Evolutionary conservation across 2,329 filamentous ascomycete species (phyloP), one percentile per base, ranked within the genome.

Genomic region (Geoglossum cookeanum): DNA sequence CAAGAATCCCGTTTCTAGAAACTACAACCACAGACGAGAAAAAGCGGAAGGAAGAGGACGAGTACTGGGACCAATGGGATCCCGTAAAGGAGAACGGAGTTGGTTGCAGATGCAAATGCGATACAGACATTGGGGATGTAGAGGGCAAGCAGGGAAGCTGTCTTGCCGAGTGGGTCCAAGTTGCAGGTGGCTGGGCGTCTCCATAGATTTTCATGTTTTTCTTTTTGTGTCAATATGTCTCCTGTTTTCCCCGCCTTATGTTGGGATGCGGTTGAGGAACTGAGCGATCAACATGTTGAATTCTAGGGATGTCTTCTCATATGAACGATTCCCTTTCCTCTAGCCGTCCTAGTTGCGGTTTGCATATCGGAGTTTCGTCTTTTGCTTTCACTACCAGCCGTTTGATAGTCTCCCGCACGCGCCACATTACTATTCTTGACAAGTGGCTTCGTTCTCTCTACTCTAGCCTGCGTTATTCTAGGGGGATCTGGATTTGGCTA

Each of bases 81-180:
- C 73, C 83, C 5, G 84, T 85, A 63, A 90, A 92, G 73, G 90
- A 96, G 72, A 97, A 97, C 64, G 92, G 92, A 42, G 90, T 98
- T 7, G 92, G 92, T 42, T 98, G 92, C 73, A 83, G 92, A 65
- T 98, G 92, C 75, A 84, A 85, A 68, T 98, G 92, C 70, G 92
- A 98, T 67, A 96, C 89, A 3, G 92, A 98, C 68, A 94, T 97
- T 67, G 87, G 91, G 56, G 92, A 98, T 67, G 90, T 98, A 30
- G 92, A 98, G 73, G 90, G 89, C 70, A 98, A 97, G 71, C 87
- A 94, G 68, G 92, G 92, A 60, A 95, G 88, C 63, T 98, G 92
- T 72, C 75, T 96, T 58, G 79, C 87, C 8, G 89, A 98, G 71
- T 98, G 92, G 92, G 92, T 98, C 13, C 88, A 96, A 60, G 89